Conservation (phyloP, 331 rosid species). For the Stylosanthes scabra region DNA sequence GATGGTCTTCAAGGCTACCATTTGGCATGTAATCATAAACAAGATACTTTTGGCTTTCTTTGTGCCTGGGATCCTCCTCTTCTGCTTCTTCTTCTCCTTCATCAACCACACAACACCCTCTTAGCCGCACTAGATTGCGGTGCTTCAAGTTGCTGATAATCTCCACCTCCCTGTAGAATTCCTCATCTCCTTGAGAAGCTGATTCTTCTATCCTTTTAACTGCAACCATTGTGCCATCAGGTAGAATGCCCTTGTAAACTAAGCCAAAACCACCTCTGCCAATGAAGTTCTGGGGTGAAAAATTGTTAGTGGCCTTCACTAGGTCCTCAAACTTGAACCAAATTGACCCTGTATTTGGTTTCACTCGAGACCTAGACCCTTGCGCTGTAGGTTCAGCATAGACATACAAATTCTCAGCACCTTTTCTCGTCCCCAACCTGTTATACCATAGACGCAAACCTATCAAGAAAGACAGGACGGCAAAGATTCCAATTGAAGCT, state of each 20-base stretch:
- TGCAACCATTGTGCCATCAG: slow-evolving; percentile 72
- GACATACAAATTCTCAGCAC: slow-evolving; percentile 20
- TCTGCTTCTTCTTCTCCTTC: slow-evolving; percentile 44
- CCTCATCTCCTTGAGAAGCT: slow-evolving; percentile 69
- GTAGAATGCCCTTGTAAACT: slow-evolving; percentile 75
- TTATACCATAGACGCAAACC: slow-evolving; percentile 66
- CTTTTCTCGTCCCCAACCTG: slow-evolving; percentile 47
- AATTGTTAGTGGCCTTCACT: slow-evolving; percentile 72
- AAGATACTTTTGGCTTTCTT: slow-evolving; percentile 65
- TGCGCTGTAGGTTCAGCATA: slow-evolving; percentile 50
- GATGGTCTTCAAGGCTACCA: slow-evolving; percentile 81
- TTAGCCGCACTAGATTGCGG: slow-evolving; percentile 77
- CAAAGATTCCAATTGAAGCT: slow-evolving; percentile 59
- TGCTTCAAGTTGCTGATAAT: slow-evolving; percentile 87
- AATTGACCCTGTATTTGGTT: slow-evolving; percentile 73
- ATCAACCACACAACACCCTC: slow-evolving; percentile 91
- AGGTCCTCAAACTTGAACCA: slow-evolving; percentile 88
- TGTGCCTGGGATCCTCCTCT: slow-evolving; percentile 47
- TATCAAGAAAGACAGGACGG: slow-evolving; percentile 49
- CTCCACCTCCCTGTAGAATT: slow-evolving; percentile 86
- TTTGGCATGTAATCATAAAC: slow-evolving; percentile 91
- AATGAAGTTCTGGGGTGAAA: slow-evolving; percentile 74
- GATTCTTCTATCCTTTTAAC: slow-evolving; percentile 80
- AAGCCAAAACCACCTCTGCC: slow-evolving; percentile 90
- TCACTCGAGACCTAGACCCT: slow-evolving; percentile 58